Percentiles rank a stretch among this genome's conserved stretches.
Evolutionary conservation across 495 filamentous ascomycete genomes (phyloP).

Genomic region (Trypethelium eluteriae): DNA sequence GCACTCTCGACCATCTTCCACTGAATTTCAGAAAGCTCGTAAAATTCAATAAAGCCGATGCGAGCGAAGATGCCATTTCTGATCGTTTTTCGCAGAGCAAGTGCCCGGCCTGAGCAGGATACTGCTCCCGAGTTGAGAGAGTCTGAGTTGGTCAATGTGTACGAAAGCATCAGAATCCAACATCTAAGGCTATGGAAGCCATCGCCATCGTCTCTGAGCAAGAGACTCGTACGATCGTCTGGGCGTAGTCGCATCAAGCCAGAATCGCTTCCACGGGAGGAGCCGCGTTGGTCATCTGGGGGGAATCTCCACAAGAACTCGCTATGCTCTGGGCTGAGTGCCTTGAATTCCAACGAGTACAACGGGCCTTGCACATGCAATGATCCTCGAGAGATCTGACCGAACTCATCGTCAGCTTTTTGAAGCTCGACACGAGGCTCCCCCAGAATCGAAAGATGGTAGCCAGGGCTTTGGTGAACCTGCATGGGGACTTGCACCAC

Average conservation of each 20-base stretch:
- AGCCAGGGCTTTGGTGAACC: constrained; percentile 7
- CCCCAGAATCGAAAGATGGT: constrained; percentile 1
- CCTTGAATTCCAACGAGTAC: background rate
- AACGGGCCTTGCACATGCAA: background rate
- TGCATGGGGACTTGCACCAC: background rate
- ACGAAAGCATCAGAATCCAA: background rate
- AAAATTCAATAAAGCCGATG: background rate
- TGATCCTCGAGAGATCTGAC: background rate
- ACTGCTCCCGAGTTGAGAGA: background rate
- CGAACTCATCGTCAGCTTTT: background rate
- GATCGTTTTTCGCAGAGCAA: background rate
- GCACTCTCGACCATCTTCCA: background rate
- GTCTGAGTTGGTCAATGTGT: background rate
- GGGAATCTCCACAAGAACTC: background rate
- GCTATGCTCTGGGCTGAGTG: background rate
- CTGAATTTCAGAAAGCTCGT: background rate
- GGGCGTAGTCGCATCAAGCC: background rate
- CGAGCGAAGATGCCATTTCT: background rate
- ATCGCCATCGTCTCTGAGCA: background rate
- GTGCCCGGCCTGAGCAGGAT: background rate
- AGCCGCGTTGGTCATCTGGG: background rate
- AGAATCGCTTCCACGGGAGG: background rate
- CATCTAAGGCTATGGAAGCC: background rate
- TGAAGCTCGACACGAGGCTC: background rate
- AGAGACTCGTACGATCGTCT: background rate